phyloP scores from a whole-genome alignment of 306 rosid species.

The Vigna angularis region DNA sequence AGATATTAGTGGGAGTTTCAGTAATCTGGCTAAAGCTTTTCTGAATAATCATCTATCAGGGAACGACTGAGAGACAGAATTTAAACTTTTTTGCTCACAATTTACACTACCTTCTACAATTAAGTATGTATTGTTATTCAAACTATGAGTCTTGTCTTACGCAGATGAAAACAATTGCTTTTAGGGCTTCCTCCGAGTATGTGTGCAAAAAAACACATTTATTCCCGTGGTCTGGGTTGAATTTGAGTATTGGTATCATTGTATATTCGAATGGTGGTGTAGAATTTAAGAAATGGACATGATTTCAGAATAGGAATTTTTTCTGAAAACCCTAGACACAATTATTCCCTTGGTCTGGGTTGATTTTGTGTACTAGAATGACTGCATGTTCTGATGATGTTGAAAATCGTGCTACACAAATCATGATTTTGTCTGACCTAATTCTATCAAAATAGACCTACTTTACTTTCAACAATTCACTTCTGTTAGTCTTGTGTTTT shows the following conservation, averaged over 20 bases:
- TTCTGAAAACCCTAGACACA: no score
- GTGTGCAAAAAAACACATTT: neutral
- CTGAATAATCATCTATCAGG: constrained; percentile 66
- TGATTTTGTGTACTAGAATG: no score
- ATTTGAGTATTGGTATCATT: neutral
- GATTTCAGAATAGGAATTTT: neutral
- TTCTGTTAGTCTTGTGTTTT: no score
- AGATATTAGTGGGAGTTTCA: constrained; percentile 70
- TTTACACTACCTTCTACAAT: constrained; percentile 1
- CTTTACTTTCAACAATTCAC: no score
- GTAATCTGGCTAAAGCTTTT: constrained; percentile 86
- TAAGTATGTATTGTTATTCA: neutral
- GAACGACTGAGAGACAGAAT: constrained; percentile 35
- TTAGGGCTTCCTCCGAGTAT: neutral
- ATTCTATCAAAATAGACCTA: no score
- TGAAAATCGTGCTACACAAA: no score
- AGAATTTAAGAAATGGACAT: neutral
- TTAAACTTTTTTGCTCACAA: neutral
- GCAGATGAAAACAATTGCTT: neutral
- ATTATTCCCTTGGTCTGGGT: no score
- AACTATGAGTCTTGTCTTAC: neutral
- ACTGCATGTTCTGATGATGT: no score
- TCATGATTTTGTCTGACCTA: no score
- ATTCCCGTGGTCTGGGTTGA: neutral
- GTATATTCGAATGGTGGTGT: constrained; percentile 16